A percentile compares a stretch with the other conserved stretches of the same genome.
These are phyloP conservation scores for Phylloporus rhodoxanthus DNA, from an alignment of 768 basidiomycete genomes.

Conservation along the genomic window DNA sequence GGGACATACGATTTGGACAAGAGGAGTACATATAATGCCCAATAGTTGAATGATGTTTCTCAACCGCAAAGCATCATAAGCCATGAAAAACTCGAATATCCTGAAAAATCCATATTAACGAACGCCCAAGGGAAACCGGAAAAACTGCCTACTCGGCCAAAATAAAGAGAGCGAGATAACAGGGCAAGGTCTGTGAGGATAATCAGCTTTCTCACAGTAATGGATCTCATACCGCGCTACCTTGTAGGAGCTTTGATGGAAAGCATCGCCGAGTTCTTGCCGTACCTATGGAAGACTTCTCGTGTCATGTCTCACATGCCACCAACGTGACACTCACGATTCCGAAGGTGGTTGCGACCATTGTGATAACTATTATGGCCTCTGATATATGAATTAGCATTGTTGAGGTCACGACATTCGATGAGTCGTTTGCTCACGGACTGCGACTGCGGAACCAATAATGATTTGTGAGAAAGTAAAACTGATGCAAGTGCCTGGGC, in stretches of 20 bases:
- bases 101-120: constrained; percentile 33
- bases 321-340: constrained; percentile 38
- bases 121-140: not conserved
- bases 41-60: constrained; percentile 76
- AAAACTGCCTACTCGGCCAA: constrained; percentile 61
- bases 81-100: constrained; percentile 74
- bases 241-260: constrained; percentile 42
- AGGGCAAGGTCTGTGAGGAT: constrained; percentile 59
- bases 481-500: constrained; percentile 19
- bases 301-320: constrained; percentile 4
- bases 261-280: constrained; percentile 20
- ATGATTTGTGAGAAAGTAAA: constrained; percentile 6
- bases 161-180: constrained; percentile 79
- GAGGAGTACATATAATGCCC: constrained; percentile 57
- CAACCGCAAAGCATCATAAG: constrained; percentile 72
- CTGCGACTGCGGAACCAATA: constrained; percentile 38
- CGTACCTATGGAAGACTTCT: constrained; percentile 41
- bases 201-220: constrained; percentile 9
- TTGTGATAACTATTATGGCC: constrained; percentile 65
- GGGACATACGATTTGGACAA: not conserved
- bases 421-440: constrained; percentile 47
- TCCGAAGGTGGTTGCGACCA: constrained; percentile 69
- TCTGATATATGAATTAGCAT: constrained; percentile 38
- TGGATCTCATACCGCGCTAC: constrained; percentile 25
- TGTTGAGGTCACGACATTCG: not conserved